Evolutionary conservation across 768 basidiomycete genomes (phyloP).

Genomic region (Hygrocybe coccinea): DNA sequence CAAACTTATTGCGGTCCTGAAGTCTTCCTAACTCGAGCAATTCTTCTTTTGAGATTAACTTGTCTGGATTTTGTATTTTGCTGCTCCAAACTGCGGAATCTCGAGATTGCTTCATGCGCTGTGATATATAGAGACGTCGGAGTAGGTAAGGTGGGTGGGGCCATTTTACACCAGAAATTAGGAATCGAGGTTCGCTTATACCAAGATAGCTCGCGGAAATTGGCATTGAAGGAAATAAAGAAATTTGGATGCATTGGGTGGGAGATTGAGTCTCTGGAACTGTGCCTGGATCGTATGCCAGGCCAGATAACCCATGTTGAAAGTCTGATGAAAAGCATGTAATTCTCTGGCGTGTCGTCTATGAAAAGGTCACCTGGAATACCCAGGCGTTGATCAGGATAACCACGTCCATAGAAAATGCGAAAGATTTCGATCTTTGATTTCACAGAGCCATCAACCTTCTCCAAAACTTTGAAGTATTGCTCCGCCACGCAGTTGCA

Average conservation of each 20-base stretch:
- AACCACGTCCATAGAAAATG: neutral
- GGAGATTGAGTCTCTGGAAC: neutral
- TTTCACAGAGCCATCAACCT: neutral
- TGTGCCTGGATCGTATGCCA: neutral
- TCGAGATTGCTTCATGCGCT: neutral
- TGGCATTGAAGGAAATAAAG: neutral
- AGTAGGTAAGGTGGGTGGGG: neutral
- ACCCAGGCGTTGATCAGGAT: neutral
- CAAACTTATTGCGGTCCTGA: too few species aligned
- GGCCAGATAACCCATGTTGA: neutral
- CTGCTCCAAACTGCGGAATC: neutral
- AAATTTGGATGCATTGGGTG: neutral
- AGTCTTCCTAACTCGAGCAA: too few species aligned
- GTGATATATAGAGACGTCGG: neutral
- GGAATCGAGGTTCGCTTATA: neutral
- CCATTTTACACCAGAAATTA: neutral
- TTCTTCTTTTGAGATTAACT: neutral
- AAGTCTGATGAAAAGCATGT: neutral
- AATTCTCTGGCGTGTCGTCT: neutral
- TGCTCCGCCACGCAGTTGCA: neutral
- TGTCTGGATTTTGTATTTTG: neutral
- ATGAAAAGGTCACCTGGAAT: neutral
- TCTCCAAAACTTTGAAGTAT: neutral
- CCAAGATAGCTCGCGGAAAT: neutral
- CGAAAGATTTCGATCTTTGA: neutral